Percentiles rank a stretch among this genome's conserved stretches.
Conservation (phyloP, 2,329 filamentous ascomycete genomes). For the Lasiodiplodia gonubiensis region DNA sequence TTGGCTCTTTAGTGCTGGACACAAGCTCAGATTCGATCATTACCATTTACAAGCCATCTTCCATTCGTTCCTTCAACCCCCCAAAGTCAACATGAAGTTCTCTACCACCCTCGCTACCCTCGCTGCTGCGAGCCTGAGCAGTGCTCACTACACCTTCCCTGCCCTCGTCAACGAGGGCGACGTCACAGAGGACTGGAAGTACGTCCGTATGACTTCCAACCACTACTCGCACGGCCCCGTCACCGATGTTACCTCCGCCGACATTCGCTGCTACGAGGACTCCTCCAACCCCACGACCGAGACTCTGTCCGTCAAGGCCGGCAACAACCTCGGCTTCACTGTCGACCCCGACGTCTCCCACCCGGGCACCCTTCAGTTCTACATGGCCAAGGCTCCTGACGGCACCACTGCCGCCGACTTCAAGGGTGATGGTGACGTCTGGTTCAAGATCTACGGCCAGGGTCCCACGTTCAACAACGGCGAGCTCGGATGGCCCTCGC, state of each 20-base stretch:
- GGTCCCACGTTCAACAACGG: slow-evolving; percentile 31
- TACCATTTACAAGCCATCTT: slow-evolving; percentile 1
- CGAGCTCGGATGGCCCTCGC: slow-evolving; percentile 31
- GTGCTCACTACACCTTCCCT: slow-evolving; percentile 36
- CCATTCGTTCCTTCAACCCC: background rate
- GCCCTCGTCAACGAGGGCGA: slow-evolving; percentile 35
- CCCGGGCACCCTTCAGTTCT: slow-evolving; percentile 45
- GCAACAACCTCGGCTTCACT: slow-evolving; percentile 42
- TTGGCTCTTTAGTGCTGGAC: slow-evolving; percentile 20
- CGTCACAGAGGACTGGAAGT: slow-evolving; percentile 39
- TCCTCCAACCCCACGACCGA: slow-evolving; percentile 31
- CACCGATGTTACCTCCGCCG: slow-evolving; percentile 38
- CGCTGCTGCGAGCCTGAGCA: slow-evolving; percentile 20
- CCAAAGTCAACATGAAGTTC: slow-evolving; percentile 20
- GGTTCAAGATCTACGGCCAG: slow-evolving; percentile 44
- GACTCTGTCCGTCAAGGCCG: slow-evolving; percentile 40
- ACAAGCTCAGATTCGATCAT: slow-evolving; percentile 13
- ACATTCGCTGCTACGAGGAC: slow-evolving; percentile 45
- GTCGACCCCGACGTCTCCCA: slow-evolving; percentile 41
- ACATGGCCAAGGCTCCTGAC: slow-evolving; percentile 44
- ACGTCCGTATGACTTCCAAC: slow-evolving; percentile 43
- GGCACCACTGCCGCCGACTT: slow-evolving; percentile 34
- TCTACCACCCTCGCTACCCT: slow-evolving; percentile 22
- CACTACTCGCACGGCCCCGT: slow-evolving; percentile 40
- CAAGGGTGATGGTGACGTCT: slow-evolving; percentile 40